Conservation (phyloP, 345 rosid genomes). For the Aethionema arabicum region DNA sequence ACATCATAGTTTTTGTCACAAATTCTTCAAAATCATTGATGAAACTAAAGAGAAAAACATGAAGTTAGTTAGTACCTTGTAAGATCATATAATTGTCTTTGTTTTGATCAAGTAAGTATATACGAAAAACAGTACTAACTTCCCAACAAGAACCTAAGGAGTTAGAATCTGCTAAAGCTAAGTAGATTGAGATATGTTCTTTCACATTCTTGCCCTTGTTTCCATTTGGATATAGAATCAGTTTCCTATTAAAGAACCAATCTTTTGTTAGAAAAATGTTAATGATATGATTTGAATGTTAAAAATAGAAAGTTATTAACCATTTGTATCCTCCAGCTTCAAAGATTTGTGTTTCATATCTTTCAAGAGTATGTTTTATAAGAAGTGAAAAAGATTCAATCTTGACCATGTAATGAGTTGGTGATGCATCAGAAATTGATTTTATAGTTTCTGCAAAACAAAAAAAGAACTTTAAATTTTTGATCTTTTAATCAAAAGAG, state of each 20-base stretch:
- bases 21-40: neutral
- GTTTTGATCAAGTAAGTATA: constrained; percentile 47
- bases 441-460: constrained; percentile 39
- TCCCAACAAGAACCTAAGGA: constrained; percentile 52
- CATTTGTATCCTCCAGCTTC: constrained; percentile 77
- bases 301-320: constrained; percentile 24
- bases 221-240: constrained; percentile 60
- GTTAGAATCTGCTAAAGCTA: constrained; percentile 46
- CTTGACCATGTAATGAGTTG: constrained; percentile 52
- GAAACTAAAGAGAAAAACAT: neutral
- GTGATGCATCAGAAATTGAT: constrained; percentile 47
- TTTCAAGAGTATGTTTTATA: constrained; percentile 42
- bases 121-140: constrained; percentile 44
- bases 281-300: neutral
- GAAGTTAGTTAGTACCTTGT: constrained; percentile 29
- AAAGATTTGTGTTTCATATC: constrained; percentile 61
- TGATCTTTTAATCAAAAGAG: neutral
- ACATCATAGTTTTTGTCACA: neutral
- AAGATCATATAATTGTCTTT: constrained; percentile 31
- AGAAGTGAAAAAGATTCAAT: constrained; percentile 53
- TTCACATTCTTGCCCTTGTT: constrained; percentile 54
- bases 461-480: no score
- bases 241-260: constrained; percentile 46
- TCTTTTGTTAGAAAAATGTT: neutral
- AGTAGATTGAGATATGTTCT: constrained; percentile 54